These are phyloP conservation scores for Eucalyptus grandis DNA, from an alignment of 345 rosid genomes.

Conservation along the genomic window DNA sequence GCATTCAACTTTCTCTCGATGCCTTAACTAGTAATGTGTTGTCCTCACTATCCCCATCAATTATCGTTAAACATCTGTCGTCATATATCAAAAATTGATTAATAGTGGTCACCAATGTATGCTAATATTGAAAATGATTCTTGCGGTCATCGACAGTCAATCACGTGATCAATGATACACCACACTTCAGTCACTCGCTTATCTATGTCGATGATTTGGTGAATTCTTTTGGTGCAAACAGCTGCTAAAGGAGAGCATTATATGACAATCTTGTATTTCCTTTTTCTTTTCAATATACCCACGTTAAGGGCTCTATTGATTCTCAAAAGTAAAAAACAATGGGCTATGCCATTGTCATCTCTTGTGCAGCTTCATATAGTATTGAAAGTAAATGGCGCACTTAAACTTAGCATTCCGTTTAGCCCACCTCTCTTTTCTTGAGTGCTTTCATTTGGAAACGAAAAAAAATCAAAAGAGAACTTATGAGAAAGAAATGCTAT, in stretches of 20 bases:
- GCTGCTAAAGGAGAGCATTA: not conserved
- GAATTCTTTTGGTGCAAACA: not conserved
- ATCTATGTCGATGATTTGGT: not conserved
- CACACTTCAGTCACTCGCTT: not conserved
- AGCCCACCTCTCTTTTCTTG: not conserved
- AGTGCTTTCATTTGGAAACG: not conserved
- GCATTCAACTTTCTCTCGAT: not conserved
- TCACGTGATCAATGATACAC: not conserved
- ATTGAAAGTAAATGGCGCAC: not conserved
- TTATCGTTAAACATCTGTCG: not conserved
- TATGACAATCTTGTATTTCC: not conserved
- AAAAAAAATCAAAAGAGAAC: not conserved
- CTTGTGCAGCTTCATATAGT: not conserved
- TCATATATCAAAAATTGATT: not conserved
- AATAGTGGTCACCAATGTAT: not conserved
- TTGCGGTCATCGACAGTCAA: not conserved
- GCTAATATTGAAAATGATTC: not conserved
- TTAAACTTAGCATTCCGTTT: not conserved
- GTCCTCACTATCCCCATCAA: not conserved
- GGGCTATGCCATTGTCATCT: not conserved
- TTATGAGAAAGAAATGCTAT: not conserved
- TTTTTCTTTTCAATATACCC: not conserved
- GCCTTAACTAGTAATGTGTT: not conserved
- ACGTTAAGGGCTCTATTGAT: not conserved
- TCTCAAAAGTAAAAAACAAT: not conserved